phyloP scores from a whole-genome alignment of 129 eudicot species.

The Arctium lappa region DNA sequence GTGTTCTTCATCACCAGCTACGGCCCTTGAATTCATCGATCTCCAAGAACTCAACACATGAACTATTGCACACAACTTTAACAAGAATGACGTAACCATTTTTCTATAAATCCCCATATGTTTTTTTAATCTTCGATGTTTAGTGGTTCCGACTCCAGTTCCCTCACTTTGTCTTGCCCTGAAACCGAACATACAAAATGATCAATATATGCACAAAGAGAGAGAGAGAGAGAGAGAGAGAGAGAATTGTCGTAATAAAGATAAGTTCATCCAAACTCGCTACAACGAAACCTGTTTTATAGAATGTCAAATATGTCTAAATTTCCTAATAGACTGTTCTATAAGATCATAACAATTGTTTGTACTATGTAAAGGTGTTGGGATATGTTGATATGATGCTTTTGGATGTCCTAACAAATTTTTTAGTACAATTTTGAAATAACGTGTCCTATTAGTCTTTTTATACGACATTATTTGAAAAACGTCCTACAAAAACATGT shows the following conservation, averaged over 20 bases:
- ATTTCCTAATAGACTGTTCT: not conserved
- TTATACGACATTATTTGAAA: not conserved
- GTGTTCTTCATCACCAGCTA: conserved; percentile 13
- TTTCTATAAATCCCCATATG: conserved; percentile 6
- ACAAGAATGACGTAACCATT: conserved; percentile 19
- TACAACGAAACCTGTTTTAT: not conserved
- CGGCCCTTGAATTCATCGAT: conserved; percentile 11
- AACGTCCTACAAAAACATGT: not conserved
- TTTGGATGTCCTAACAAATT: not conserved
- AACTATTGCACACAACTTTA: conserved; percentile 22
- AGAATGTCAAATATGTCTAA: not conserved
- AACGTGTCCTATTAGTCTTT: not conserved
- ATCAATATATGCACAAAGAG: not conserved
- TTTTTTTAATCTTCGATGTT: conserved; percentile 19
- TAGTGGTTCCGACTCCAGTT: conserved; percentile 30
- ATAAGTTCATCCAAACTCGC: not conserved
- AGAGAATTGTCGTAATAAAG: not conserved
- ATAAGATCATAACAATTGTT: not conserved
- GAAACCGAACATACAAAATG: conserved; percentile 10
- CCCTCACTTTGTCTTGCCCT: conserved; percentile 42
- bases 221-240: too few relatives aligned
- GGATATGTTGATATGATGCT: not conserved
- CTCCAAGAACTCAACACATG: conserved; percentile 1
- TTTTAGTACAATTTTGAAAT: not conserved
- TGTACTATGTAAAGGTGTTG: not conserved